Percentiles rank a stretch among this genome's conserved stretches.
Evolutionary conservation across 768 basidiomycete species (phyloP).

Genomic region (Russula olivacea): DNA sequence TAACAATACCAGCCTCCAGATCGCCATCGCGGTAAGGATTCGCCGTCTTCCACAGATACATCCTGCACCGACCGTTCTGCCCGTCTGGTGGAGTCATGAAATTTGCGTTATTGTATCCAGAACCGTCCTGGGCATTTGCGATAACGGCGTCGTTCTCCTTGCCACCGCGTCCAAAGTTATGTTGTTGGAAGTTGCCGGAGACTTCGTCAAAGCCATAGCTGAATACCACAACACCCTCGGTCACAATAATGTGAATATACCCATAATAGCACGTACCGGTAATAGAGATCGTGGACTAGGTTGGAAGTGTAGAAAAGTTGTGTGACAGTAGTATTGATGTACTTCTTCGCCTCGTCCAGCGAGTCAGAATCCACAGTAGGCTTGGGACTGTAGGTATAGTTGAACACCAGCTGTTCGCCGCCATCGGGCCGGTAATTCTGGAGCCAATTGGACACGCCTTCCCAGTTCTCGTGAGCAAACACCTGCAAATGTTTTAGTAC

Average conservation of each 20-base stretch:
- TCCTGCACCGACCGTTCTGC: slow-evolving; percentile 86
- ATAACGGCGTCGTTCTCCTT: slow-evolving; percentile 85
- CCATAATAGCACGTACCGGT: slow-evolving; percentile 41
- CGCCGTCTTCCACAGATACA: slow-evolving; percentile 94
- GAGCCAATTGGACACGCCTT: slow-evolving; percentile 58
- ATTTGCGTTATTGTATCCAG: slow-evolving; percentile 89
- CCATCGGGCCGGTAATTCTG: slow-evolving; percentile 77
- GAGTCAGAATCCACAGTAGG: slow-evolving; percentile 50
- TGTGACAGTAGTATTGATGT: slow-evolving; percentile 80
- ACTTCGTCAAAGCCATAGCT: slow-evolving; percentile 90
- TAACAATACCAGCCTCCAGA: slow-evolving; percentile 94
- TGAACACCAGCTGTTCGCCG: slow-evolving; percentile 50
- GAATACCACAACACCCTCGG: slow-evolving; percentile 16
- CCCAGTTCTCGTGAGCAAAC: slow-evolving; percentile 93
- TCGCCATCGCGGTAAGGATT: slow-evolving; percentile 92
- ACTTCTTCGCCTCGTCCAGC: slow-evolving; percentile 65
- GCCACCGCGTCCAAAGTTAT: slow-evolving; percentile 93
- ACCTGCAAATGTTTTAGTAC: slow-evolving; percentile 38
- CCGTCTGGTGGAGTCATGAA: slow-evolving; percentile 84
- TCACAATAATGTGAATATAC: not conserved
- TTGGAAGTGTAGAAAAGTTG: slow-evolving; percentile 88
- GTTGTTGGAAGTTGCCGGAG: slow-evolving; percentile 95
- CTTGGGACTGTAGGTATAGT: slow-evolving; percentile 71
- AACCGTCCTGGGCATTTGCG: slow-evolving; percentile 92
- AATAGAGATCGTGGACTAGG: slow-evolving; percentile 76